Base-by-base conservation (phyloP, 2,329 filamentous ascomycete genomes). In the Grosmannia clavigera region DNA sequence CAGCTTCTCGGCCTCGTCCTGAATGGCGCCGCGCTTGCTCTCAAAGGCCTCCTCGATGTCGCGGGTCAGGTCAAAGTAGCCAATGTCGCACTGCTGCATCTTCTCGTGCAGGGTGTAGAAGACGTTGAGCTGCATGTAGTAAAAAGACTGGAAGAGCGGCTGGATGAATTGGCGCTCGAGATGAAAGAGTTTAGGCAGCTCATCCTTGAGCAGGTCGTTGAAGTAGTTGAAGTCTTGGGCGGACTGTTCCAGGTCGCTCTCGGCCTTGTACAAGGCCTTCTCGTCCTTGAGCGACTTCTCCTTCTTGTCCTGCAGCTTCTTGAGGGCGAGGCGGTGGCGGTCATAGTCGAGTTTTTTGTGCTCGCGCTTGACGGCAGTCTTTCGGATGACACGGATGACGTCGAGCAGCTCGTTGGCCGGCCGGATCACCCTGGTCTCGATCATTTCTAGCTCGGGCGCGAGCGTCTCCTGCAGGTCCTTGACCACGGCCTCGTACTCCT, bases 41-140 rank as follows among this genome's bases (percentile, higher is more conserved):
- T 88, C 79, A 71, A 95, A 99, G 14, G 90, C 92, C 64, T 92
- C 92, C 71, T 96, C 90, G 52, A 99, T 87, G 68, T 95, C 92
- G 38, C 89, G 80, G 1, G 88, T 89, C 58, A 99, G 81, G 72
- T 99, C 89, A 73, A 99, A 99, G 75, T 99, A 99, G 63, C 91
- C 91, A 70, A 99, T 99, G 69, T 97, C 92, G 72, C 95, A 91
- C 66, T 82, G 85, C 76, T 99, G 94, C 94, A 99, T 99, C 75
- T 87, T 90, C 74, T 97, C 92, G 72, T 99, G 94, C 59, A 99
- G 80, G 1, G 94, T 99, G 75, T 99, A 99, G 73, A 97, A 99
- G 65, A 99, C 90, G 73, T 99, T 99, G 65, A 99, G 83, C 74
- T 99, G 94, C 94, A 99, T 99, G 78, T 97, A 99, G 76, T 99